These are phyloP conservation scores for Arthrobotrys sinensis DNA, from an alignment of 2,329 filamentous ascomycete genomes.

Conservation along the genomic window DNA sequence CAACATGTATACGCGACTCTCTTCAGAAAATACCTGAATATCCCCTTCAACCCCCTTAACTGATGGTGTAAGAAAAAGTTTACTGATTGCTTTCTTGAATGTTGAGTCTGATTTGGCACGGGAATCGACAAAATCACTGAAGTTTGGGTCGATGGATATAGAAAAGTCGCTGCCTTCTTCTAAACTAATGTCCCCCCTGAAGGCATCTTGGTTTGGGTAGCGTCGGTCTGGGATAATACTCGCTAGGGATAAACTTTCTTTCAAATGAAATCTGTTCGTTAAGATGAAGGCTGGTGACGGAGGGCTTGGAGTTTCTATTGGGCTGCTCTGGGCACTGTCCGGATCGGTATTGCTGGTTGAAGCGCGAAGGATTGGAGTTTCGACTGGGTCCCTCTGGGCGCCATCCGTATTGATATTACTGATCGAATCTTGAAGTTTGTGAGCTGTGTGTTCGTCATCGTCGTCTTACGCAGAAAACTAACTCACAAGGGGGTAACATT, in stretches of 20 bases:
- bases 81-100: conserved; percentile 37
- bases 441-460: no score
- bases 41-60: conserved; percentile 34
- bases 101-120: conserved; percentile 13
- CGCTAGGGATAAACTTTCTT: conserved; percentile 27
- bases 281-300: conserved; percentile 30
- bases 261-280: conserved; percentile 24
- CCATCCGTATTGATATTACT: no score
- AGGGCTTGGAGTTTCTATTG: not conserved
- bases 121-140: conserved; percentile 26
- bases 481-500: not conserved
- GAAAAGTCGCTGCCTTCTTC: conserved; percentile 40
- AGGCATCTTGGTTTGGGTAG: conserved; percentile 43
- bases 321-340: not conserved
- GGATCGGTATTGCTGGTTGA: no score
- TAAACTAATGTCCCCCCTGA: not conserved
- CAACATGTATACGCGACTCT: conserved; percentile 34
- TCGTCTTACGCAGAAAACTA: no score
- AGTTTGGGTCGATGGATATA: conserved; percentile 36
- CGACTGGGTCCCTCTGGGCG: not conserved
- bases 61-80: conserved; percentile 26
- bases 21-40: conserved; percentile 35
- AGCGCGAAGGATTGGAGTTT: not conserved
- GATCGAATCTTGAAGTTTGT: no score
- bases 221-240: conserved; percentile 38